Conservation (phyloP, 352 stramenopile species). For the Phytophthora rubi region DNA sequence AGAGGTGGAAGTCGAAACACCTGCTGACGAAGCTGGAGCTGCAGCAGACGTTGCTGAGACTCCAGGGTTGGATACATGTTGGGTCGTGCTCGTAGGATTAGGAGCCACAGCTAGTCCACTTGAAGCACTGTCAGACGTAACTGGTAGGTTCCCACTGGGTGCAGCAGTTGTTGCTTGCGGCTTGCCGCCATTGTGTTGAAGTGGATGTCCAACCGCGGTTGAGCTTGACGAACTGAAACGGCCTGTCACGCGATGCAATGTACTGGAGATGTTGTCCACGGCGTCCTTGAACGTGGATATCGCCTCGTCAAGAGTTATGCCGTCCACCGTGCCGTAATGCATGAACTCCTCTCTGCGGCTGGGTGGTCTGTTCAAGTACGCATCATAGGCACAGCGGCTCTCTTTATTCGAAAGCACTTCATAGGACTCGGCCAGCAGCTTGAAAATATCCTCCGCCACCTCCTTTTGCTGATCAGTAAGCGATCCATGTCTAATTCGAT, state of each 20-base stretch:
- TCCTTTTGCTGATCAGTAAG: slow-evolving; percentile 58
- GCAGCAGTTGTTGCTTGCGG: slow-evolving; percentile 16
- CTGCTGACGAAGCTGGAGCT: slow-evolving; percentile 19
- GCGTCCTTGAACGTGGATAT: slow-evolving; percentile 82
- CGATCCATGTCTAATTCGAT: slow-evolving; percentile 59
- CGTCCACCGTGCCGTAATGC: slow-evolving; percentile 69
- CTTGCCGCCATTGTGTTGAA: slow-evolving; percentile 49
- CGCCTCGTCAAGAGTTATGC: slow-evolving; percentile 81
- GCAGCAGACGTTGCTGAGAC: slow-evolving; percentile 14
- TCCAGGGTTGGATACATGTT: slow-evolving; percentile 21
- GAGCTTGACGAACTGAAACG: slow-evolving; percentile 80
- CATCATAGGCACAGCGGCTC: slow-evolving; percentile 63
- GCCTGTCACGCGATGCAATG: slow-evolving; percentile 55
- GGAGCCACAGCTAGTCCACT: slow-evolving; percentile 6
- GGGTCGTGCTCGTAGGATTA: slow-evolving; percentile 1
- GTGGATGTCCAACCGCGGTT: slow-evolving; percentile 62
- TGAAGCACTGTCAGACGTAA: slow-evolving; percentile 24
- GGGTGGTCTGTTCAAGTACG: slow-evolving; percentile 52
- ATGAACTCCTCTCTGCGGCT: slow-evolving; percentile 77
- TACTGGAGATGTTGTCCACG: slow-evolving; percentile 53
- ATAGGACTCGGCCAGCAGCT: slow-evolving; percentile 83
- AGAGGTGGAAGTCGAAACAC: slow-evolving; percentile 11
- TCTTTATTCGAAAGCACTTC: slow-evolving; percentile 77
- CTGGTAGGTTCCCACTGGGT: slow-evolving; percentile 1
- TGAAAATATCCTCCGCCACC: slow-evolving; percentile 79